Conservation (phyloP, 495 filamentous ascomycete species). For the Aspergillus saccharolyticus region DNA sequence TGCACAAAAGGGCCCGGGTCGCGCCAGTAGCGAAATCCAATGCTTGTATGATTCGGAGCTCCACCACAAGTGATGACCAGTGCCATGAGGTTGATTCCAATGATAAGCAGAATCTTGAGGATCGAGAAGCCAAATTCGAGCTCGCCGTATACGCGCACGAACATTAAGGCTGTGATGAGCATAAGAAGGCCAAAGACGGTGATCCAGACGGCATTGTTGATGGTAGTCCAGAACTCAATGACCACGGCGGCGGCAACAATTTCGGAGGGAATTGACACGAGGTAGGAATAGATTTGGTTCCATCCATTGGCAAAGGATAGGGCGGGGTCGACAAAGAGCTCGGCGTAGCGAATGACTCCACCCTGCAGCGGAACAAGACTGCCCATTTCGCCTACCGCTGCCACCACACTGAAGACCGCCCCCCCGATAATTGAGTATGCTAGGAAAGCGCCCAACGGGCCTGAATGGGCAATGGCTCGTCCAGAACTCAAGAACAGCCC, state of each 20-base stretch:
- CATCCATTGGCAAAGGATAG: slow-evolving; percentile 70
- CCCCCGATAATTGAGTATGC: slow-evolving; percentile 54
- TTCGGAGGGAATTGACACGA: slow-evolving; percentile 1
- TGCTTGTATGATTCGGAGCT: slow-evolving; percentile 18
- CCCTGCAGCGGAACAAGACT: slow-evolving; percentile 68
- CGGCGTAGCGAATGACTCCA: slow-evolving; percentile 61
- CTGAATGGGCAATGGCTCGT: slow-evolving; percentile 54
- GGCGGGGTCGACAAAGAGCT: slow-evolving; percentile 61
- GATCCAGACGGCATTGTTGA: slow-evolving; percentile 45
- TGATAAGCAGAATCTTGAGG: slow-evolving; percentile 42
- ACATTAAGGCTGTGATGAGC: slow-evolving; percentile 36
- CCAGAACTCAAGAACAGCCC: slow-evolving; percentile 69
- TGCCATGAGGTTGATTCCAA: slow-evolving; percentile 44
- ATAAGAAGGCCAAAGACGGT: slow-evolving; percentile 42
- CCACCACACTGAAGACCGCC: slow-evolving; percentile 48
- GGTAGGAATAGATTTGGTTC: slow-evolving; percentile 45
- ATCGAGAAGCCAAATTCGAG: slow-evolving; percentile 39
- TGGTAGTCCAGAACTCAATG: slow-evolving; percentile 11
- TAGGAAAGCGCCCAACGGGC: slow-evolving; percentile 59
- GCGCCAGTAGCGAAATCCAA: slow-evolving; percentile 45
- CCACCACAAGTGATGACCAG: slow-evolving; percentile 44
- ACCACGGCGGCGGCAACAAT: slow-evolving; percentile 3
- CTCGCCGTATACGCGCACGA: slow-evolving; percentile 44
- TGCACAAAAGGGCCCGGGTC: slow-evolving; percentile 44
- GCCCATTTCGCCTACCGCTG: slow-evolving; percentile 57